Percentiles rank a stretch among this genome's conserved stretches.
Evolutionary conservation across 108 stramenopile species (phyloP).

Genomic region (Licmophora abbreviata): DNA sequence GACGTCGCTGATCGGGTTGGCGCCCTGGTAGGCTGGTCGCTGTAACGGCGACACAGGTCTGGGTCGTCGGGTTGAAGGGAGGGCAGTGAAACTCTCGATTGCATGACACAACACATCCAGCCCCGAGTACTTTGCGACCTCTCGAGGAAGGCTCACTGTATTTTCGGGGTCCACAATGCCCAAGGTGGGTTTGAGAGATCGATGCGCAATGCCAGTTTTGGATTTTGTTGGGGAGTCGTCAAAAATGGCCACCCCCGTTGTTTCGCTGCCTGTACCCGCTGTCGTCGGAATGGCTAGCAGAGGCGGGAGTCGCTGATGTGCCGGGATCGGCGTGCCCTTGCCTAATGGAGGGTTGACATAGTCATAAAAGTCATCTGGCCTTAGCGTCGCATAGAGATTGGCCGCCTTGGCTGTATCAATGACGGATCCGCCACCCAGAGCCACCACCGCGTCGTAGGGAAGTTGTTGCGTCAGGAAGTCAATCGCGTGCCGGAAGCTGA

Average conservation of each 20-base stretch:
- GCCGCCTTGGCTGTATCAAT: conserved; percentile 66
- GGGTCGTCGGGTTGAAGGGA: conserved; percentile 29
- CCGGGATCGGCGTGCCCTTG: conserved; percentile 31
- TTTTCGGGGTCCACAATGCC: conserved; percentile 52
- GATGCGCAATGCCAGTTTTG: conserved; percentile 47
- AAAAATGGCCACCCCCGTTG: conserved; percentile 51
- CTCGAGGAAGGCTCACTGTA: conserved; percentile 23
- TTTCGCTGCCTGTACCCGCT: conserved; percentile 54
- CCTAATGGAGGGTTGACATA: conserved; percentile 52
- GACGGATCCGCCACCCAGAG: conserved; percentile 53
- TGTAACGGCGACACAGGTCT: conserved; percentile 24
- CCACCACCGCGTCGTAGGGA: conserved; percentile 38
- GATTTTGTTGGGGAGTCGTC: conserved; percentile 38
- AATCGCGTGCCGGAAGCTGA: conserved; percentile 36
- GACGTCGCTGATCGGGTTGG: conserved; percentile 33
- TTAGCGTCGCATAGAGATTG: conserved; percentile 32
- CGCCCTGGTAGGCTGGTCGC: conserved; percentile 42
- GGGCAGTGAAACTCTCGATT: conserved; percentile 44
- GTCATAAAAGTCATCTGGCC: conserved; percentile 36
- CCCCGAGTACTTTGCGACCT: conserved; percentile 39
- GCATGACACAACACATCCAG: conserved; percentile 58
- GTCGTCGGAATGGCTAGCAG: conserved; percentile 57
- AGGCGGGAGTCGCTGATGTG: conserved; percentile 21
- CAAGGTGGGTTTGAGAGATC: conserved; percentile 34
- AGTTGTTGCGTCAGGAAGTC: conserved; percentile 20